Percentiles rank a stretch among this genome's conserved stretches.
Conservation (phyloP, 2,329 filamentous ascomycete genomes). For the Cladosporium sp. region DNA sequence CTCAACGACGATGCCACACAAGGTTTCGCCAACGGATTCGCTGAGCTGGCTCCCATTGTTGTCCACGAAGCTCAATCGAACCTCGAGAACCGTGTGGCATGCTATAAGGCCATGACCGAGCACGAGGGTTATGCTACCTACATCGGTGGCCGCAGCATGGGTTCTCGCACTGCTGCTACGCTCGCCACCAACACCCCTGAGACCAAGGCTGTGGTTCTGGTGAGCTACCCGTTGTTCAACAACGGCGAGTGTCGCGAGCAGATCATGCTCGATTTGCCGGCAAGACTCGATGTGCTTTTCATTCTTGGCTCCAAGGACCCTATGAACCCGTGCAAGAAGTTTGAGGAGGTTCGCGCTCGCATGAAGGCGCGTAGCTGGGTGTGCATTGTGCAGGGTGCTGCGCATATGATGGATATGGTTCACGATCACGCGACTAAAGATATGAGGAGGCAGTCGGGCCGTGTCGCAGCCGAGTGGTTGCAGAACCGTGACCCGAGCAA, state of each 20-base stretch:
- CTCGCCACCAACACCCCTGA: constrained; percentile 36
- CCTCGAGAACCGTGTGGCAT: constrained; percentile 41
- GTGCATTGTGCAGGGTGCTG: constrained; percentile 40
- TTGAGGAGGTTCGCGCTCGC: constrained; percentile 37
- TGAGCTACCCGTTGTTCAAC: constrained; percentile 45
- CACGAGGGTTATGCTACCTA: constrained; percentile 29
- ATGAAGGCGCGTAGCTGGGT: constrained; percentile 45
- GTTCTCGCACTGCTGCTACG: constrained; percentile 46
- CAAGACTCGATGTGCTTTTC: constrained; percentile 42
- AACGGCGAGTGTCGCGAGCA: constrained; percentile 39
- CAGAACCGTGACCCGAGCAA: constrained; percentile 24
- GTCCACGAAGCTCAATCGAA: constrained; percentile 48
- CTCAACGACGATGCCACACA: constrained; percentile 42
- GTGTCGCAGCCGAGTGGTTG: constrained; percentile 41
- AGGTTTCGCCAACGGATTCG: constrained; percentile 45
- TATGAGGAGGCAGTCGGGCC: constrained; percentile 39
- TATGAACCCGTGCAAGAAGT: constrained; percentile 39
- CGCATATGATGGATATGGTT: constrained; percentile 46
- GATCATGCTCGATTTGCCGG: constrained; percentile 41
- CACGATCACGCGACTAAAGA: constrained; percentile 32
- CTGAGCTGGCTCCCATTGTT: constrained; percentile 30
- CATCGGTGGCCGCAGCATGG: constrained; percentile 49
- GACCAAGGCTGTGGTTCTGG: constrained; percentile 38
- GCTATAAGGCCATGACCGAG: constrained; percentile 42
- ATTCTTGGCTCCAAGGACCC: constrained; percentile 41